A percentile compares a stretch with the other conserved stretches of the same genome.
Evolutionary conservation across 352 stramenopile species (phyloP).

Genomic region (Phytophthora cactorum): DNA sequence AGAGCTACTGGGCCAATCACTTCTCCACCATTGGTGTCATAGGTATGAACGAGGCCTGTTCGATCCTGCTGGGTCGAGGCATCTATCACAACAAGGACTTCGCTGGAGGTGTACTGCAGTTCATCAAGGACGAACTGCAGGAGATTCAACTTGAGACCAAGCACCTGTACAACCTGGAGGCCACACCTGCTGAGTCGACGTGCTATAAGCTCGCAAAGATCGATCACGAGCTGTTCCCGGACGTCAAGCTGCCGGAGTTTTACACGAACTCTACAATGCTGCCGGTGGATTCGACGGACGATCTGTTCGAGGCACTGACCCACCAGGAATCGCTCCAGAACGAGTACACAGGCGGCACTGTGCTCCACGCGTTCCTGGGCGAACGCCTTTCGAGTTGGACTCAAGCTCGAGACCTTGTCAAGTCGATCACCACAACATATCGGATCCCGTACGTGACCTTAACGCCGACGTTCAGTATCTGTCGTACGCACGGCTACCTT

Average conservation of each 20-base stretch:
- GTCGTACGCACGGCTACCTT: slow-evolving; percentile 35
- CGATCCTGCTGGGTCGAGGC: slow-evolving; percentile 30
- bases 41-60: slow-evolving; percentile 40
- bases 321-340: slow-evolving; percentile 43
- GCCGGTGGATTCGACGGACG: slow-evolving; percentile 36
- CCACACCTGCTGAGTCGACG: slow-evolving; percentile 39
- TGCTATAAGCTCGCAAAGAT: slow-evolving; percentile 43
- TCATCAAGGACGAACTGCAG: slow-evolving; percentile 39
- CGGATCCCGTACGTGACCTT: slow-evolving; percentile 40
- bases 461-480: slow-evolving; percentile 40
- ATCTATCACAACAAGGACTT: slow-evolving; percentile 45
- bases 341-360: slow-evolving; percentile 38
- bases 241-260: slow-evolving; percentile 30
- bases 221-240: slow-evolving; percentile 33
- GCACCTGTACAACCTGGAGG: slow-evolving; percentile 40
- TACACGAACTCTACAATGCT: slow-evolving; percentile 46
- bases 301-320: slow-evolving; percentile 34
- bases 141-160: slow-evolving; percentile 40
- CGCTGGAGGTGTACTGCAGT: slow-evolving; percentile 31
- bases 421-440: slow-evolving; percentile 32
- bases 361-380: slow-evolving; percentile 41
- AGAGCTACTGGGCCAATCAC: slow-evolving; percentile 42
- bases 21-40: slow-evolving; percentile 43
- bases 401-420: slow-evolving; percentile 35
- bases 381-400: slow-evolving; percentile 40